phyloP scores from a whole-genome alignment of 2,329 filamentous ascomycete species.

The Fusarium oxysporum region DNA sequence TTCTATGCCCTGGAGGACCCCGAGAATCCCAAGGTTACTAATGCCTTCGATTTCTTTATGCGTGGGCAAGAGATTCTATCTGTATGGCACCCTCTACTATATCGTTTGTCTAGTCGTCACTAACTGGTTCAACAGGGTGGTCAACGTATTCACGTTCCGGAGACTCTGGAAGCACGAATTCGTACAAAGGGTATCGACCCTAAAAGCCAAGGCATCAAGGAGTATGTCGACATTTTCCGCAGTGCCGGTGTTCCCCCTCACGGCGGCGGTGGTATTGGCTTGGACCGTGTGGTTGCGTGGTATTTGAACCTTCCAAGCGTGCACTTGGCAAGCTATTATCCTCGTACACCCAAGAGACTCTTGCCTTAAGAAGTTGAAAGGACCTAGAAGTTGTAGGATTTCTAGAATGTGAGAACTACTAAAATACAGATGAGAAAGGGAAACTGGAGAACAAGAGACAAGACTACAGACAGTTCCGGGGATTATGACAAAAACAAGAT shows the following conservation, averaged over 20 bases:
- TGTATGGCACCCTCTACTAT: constrained; percentile 48
- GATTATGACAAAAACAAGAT: neutral
- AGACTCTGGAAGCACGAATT: constrained; percentile 81
- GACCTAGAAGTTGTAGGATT: neutral
- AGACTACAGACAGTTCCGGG: neutral
- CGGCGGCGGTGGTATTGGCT: constrained; percentile 87
- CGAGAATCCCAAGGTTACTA: constrained; percentile 72
- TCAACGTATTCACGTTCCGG: constrained; percentile 87
- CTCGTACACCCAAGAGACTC: constrained; percentile 70
- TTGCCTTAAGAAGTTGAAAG: constrained; percentile 54
- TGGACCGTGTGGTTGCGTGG: constrained; percentile 85
- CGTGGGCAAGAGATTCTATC: constrained; percentile 93
- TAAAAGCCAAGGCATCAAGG: constrained; percentile 78
- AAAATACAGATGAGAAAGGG: constrained; percentile 9
- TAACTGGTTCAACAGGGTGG: constrained; percentile 61
- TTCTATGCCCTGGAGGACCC: constrained; percentile 89
- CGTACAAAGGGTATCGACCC: constrained; percentile 85
- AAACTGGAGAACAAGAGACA: neutral
- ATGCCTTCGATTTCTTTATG: constrained; percentile 86
- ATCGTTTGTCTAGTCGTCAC: neutral
- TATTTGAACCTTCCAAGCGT: constrained; percentile 70
- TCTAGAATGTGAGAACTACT: constrained; percentile 1
- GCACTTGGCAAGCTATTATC: constrained; percentile 68
- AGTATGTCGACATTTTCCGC: constrained; percentile 86
- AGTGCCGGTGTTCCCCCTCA: constrained; percentile 90